phyloP scores from a whole-genome alignment of 371 early-diverging fungal genomes.

The Sporodiniella umbellata region DNA sequence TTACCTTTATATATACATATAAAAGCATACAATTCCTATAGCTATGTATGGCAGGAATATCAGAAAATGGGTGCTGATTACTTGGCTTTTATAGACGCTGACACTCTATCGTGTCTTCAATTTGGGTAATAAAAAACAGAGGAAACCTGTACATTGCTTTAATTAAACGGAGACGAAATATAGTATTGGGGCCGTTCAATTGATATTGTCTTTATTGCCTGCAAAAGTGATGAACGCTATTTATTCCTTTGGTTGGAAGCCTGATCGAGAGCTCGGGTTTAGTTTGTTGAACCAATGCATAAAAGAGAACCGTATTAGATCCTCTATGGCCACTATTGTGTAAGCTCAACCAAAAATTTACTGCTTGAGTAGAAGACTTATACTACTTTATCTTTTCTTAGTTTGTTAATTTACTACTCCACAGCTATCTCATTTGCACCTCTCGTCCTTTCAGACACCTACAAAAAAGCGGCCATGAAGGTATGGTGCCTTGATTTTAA shows the following conservation, averaged over 20 bases:
- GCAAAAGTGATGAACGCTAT: constrained; percentile 55
- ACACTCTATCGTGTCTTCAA: constrained; percentile 46
- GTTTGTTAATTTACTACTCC: constrained; percentile 37
- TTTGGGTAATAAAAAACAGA: constrained; percentile 35
- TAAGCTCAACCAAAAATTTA: constrained; percentile 14
- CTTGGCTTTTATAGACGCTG: constrained; percentile 36
- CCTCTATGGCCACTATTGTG: constrained; percentile 59
- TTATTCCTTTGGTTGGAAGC: constrained; percentile 56
- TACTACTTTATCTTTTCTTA: constrained; percentile 6
- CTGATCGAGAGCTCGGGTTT: constrained; percentile 56
- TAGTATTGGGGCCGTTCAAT: constrained; percentile 60
- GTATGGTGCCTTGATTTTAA: no score
- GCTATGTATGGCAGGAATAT: constrained; percentile 46
- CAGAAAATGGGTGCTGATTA: constrained; percentile 39
- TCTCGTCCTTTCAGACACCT: constrained; percentile 30
- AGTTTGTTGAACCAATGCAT: constrained; percentile 50
- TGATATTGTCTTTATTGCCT: constrained; percentile 57
- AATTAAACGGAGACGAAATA: no score
- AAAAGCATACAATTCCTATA: constrained; percentile 40
- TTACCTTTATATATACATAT: no score
- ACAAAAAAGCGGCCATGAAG: constrained; percentile 44
- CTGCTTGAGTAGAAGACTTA: neutral
- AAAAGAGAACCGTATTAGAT: constrained; percentile 50
- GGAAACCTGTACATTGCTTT: no score
- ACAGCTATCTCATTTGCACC: constrained; percentile 40